phyloP scores from a whole-genome alignment of 768 basidiomycete genomes.

The Hypholoma sublateritium region DNA sequence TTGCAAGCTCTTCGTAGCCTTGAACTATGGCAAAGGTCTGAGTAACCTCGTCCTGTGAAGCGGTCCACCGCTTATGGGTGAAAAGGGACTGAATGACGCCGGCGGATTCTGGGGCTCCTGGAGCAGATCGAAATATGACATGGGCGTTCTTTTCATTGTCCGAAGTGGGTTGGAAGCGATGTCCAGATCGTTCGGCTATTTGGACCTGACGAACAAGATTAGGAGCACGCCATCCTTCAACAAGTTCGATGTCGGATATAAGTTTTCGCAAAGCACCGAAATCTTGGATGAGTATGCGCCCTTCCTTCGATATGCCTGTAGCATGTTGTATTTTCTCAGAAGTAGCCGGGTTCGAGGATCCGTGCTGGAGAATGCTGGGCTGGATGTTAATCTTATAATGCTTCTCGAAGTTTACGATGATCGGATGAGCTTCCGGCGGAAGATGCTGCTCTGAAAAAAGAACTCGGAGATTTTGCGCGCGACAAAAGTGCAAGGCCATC shows the following conservation, averaged over 20 bases:
- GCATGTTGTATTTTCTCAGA: no score
- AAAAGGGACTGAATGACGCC: neutral
- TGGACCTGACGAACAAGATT: neutral
- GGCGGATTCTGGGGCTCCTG: neutral
- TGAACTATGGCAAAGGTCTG: neutral
- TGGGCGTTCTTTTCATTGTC: neutral
- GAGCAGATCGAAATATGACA: neutral
- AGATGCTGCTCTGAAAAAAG: neutral
- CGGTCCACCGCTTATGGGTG: neutral
- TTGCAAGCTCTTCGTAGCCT: neutral
- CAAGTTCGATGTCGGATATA: neutral
- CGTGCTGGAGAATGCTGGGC: neutral
- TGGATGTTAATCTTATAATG: neutral
- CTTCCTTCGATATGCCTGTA: neutral
- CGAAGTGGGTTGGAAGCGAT: neutral
- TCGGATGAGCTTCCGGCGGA: neutral
- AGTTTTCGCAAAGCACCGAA: neutral
- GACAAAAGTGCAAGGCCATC: constrained; percentile 23
- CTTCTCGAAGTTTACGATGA: constrained; percentile 1
- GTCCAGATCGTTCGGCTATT: neutral
- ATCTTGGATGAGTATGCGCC: neutral
- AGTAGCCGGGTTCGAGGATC: neutral
- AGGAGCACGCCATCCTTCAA: neutral
- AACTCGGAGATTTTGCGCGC: constrained; percentile 21
- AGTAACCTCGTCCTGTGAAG: neutral